Conservation (phyloP, 2,329 filamentous ascomycete species). For the Venturia effusa region DNA sequence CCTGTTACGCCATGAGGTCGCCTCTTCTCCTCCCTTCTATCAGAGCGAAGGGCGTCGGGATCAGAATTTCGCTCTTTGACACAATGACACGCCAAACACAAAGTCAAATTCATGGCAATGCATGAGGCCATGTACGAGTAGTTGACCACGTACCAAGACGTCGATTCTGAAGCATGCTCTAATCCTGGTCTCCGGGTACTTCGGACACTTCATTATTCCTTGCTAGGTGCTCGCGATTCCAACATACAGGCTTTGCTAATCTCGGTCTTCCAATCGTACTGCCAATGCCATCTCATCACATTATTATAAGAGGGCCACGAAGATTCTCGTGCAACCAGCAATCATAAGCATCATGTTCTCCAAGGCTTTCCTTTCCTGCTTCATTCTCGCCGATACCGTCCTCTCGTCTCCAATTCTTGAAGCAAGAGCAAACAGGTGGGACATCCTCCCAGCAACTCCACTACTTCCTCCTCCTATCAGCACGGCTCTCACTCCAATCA, state of each 20-base stretch:
- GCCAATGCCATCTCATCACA: neutral
- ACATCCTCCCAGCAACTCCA: constrained; percentile 29
- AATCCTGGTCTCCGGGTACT: neutral
- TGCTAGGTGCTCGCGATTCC: neutral
- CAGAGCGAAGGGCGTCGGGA: neutral
- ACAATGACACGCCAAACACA: neutral
- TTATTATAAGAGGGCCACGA: neutral
- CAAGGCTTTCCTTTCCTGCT: neutral
- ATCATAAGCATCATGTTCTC: neutral
- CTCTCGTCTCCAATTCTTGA: neutral
- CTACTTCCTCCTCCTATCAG: constrained; percentile 26
- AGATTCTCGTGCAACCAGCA: neutral
- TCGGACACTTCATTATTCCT: neutral
- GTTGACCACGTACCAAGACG: neutral
- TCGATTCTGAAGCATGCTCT: neutral
- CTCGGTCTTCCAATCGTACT: neutral
- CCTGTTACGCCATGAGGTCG: neutral
- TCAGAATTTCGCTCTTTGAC: neutral
- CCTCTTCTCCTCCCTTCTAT: neutral
- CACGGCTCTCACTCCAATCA: constrained; percentile 21
- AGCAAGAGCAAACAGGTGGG: constrained; percentile 4
- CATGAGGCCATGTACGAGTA: neutral
- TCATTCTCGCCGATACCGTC: neutral
- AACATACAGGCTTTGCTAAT: neutral
- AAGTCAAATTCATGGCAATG: neutral